Conservation (phyloP, 225 moss, liverwort and hornwort genomes). For the Sphagnum tenellum region DNA sequence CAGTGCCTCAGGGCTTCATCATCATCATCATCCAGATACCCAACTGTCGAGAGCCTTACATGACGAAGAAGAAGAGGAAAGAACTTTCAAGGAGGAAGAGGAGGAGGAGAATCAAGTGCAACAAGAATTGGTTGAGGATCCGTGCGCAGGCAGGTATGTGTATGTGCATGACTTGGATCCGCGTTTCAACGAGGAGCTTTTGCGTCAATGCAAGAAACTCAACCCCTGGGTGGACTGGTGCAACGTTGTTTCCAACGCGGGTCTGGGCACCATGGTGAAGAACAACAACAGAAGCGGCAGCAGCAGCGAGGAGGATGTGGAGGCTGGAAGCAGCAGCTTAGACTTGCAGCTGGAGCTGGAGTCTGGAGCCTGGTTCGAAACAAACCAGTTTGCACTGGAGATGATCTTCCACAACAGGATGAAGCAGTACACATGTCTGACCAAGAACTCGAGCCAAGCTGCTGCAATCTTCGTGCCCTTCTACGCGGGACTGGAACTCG, state of each 20-base stretch:
- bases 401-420: slow-evolving; percentile 63
- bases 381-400: slow-evolving; percentile 71
- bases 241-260: slow-evolving; percentile 27
- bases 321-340: no score
- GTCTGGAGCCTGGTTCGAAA: slow-evolving; percentile 57
- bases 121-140: neutral
- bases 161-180: slow-evolving; percentile 55
- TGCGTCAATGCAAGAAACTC: slow-evolving; percentile 28
- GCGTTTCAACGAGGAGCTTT: slow-evolving; percentile 43
- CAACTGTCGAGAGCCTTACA: neutral
- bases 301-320: no score
- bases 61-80: neutral
- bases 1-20: neutral
- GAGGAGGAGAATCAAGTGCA: neutral
- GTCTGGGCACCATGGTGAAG: slow-evolving; percentile 51
- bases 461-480: slow-evolving; percentile 65
- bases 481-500: slow-evolving; percentile 66
- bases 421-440: slow-evolving; percentile 45
- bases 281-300: no score
- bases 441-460: slow-evolving; percentile 31
- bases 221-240: slow-evolving; percentile 52
- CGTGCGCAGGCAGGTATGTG: slow-evolving; percentile 52
- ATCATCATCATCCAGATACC: neutral
- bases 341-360: slow-evolving; percentile 40
- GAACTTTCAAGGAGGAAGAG: neutral